Base-by-base conservation (phyloP, 2,329 filamentous ascomycete species). In the Fusarium citri region DNA sequence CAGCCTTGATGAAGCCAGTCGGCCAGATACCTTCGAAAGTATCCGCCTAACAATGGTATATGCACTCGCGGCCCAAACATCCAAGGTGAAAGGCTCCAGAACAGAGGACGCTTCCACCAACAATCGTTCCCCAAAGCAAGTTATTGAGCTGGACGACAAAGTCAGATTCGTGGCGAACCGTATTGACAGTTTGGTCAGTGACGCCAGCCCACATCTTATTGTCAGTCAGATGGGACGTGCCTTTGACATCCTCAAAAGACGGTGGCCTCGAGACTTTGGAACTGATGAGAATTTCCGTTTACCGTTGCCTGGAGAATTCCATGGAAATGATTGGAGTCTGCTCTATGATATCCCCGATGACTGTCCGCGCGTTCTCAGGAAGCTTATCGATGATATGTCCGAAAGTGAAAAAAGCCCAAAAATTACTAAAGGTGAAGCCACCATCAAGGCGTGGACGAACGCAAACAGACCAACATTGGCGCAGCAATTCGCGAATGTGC, bases 241-340 rank as follows among this genome's bases (percentile, higher is more conserved):
- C 5, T 61, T 61, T 16, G n/a, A 12, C 0, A 30, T 59, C 2
- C 2, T 61, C 3, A 43, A 30, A 2, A n/a, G 8, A 6, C 34
- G 48, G 2, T 61, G 58, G 58, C 58, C 58, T 0, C 42, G 58
- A 8, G 55, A 61, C 2, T 60, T 61, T 4, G 14, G 60, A 46
- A 59, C 48, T 2, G 43, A 20, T 3, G 15, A 28, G 0, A n/a
- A 60, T 1, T n/a, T 26, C 8, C 42, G 25, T 2, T 16, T n/a
- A 2, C 41, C 40, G 10, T 5, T 58, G 0, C 41, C 57, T 9
- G 31, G 31, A 23, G 5, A 23, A 23, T 23, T 23, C n/a, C n/a
- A n/a, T n/a, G n/a, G n/a, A n/a, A n/a, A n/a, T n/a, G n/a, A n/a
- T n/a, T n/a, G n/a, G n/a, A n/a, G n/a, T 6, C 51, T 59, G 25